phyloP scores from a whole-genome alignment of 176 grass and related monocot species.

The Aegilops speltoides region DNA sequence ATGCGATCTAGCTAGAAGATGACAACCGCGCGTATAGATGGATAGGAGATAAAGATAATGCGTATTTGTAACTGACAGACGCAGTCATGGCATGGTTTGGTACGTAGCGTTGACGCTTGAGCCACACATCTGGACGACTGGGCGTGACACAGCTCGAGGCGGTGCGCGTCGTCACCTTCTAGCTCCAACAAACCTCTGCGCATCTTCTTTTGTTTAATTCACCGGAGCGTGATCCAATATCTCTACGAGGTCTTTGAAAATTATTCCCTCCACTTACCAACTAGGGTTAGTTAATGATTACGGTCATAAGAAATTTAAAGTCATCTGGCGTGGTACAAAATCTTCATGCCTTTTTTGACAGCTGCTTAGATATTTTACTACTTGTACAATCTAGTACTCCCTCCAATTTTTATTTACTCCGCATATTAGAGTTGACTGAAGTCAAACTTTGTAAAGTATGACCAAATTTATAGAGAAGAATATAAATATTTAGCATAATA shows the following conservation, averaged over 20 bases:
- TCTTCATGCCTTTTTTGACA: not conserved
- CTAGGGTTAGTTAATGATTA: not conserved
- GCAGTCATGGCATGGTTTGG: not conserved
- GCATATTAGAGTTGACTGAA: too few relatives aligned
- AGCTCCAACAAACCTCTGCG: not conserved
- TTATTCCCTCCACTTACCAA: not conserved
- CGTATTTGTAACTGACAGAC: not conserved
- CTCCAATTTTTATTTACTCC: too few relatives aligned
- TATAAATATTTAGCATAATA: too few relatives aligned
- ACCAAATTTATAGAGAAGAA: too few relatives aligned
- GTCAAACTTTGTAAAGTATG: too few relatives aligned
- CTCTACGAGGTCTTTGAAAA: not conserved
- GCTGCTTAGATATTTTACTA: too few relatives aligned
- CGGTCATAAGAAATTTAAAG: not conserved
- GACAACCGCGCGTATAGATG: not conserved
- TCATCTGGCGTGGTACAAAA: not conserved
- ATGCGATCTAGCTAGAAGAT: not conserved
- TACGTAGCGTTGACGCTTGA: not conserved
- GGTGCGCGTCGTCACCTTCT: not conserved
- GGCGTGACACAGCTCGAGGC: not conserved
- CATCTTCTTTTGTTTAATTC: not conserved
- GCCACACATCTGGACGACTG: not conserved
- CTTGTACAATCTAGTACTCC: too few relatives aligned
- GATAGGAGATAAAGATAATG: not conserved
- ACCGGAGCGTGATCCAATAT: not conserved